Conservation (phyloP, 1,284 basidiomycete genomes). For the Malassezia obtusa region DNA sequence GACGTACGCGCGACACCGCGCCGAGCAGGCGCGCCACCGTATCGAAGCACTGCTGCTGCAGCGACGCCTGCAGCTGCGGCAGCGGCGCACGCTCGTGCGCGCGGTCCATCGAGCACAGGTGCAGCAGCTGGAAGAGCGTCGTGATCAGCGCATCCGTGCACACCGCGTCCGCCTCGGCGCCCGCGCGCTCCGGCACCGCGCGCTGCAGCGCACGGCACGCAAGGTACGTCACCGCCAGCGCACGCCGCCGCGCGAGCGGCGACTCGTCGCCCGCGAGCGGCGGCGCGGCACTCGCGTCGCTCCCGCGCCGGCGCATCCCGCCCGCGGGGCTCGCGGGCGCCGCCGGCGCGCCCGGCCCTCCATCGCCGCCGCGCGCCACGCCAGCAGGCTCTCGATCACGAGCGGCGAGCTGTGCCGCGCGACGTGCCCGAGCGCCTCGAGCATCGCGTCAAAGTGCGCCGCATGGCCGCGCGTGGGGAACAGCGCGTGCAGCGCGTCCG, state of each 20-base stretch:
- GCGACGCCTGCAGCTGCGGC: slow-evolving; percentile 19
- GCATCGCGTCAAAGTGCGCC: slow-evolving; percentile 65
- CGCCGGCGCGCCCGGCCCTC: neutral
- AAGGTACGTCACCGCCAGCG: slow-evolving; percentile 28
- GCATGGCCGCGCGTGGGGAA: slow-evolving; percentile 59
- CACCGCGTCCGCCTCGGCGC: slow-evolving; percentile 10
- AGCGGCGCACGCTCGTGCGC: slow-evolving; percentile 24
- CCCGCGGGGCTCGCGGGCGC: too few species aligned
- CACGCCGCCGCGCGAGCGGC: slow-evolving; percentile 23
- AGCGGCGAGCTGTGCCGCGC: slow-evolving; percentile 72
- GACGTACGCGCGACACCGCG: slow-evolving; percentile 27
- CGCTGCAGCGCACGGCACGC: slow-evolving; percentile 10
- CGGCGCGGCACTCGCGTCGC: slow-evolving; percentile 12
- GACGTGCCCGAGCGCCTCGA: slow-evolving; percentile 73
- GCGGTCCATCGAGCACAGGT: slow-evolving; percentile 31
- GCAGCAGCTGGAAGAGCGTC: slow-evolving; percentile 34
- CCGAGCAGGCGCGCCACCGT: slow-evolving; percentile 35
- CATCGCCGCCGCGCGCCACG: slow-evolving; percentile 58
- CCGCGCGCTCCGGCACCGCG: slow-evolving; percentile 3
- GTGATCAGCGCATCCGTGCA: slow-evolving; percentile 22
- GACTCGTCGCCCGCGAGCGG: slow-evolving; percentile 18
- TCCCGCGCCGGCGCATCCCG: slow-evolving; percentile 21
- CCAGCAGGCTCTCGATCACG: slow-evolving; percentile 75
- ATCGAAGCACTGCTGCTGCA: slow-evolving; percentile 36
- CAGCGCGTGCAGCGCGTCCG: slow-evolving; percentile 49